Conservation (phyloP, 2,329 filamentous ascomycete genomes). For the Xylaria digitata region DNA sequence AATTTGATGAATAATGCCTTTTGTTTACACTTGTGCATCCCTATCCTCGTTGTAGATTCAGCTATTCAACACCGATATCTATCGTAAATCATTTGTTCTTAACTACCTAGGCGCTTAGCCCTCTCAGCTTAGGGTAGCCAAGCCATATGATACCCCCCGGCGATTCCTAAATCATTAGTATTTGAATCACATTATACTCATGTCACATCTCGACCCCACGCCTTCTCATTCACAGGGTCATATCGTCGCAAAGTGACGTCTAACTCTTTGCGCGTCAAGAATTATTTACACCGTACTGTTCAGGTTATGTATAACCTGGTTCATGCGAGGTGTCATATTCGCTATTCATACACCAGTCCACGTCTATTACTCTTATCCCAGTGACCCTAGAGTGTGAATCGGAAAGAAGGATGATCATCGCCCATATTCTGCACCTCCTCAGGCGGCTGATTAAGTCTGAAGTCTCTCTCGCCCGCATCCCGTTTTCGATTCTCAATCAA, state of each 20-base stretch:
- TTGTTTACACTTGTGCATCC: background rate
- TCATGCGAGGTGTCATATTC: background rate
- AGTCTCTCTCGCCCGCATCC: slow-evolving; percentile 59
- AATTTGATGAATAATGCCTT: slow-evolving; percentile 26
- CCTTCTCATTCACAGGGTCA: background rate
- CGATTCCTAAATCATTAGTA: background rate
- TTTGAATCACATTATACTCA: background rate
- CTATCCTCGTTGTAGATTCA: background rate
- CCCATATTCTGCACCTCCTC: slow-evolving; percentile 61
- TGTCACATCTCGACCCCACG: background rate
- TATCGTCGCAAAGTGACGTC: background rate
- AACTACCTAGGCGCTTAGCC: too few relatives aligned
- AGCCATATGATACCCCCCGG: background rate
- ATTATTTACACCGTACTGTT: too few relatives aligned
- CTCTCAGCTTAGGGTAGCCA: background rate
- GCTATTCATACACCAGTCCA: background rate
- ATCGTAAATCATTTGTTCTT: background rate
- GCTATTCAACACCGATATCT: background rate
- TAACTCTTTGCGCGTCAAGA: too few relatives aligned
- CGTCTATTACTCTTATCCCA: background rate
- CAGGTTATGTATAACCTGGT: too few relatives aligned
- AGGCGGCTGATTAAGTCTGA: slow-evolving; percentile 51
- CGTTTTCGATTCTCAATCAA: slow-evolving; percentile 59
- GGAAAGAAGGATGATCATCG: slow-evolving; percentile 63
- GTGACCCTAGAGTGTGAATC: slow-evolving; percentile 50